Percentiles rank a stretch among this genome's conserved stretches.
phyloP scores from a whole-genome alignment of 306 rosid species.

The Malus sylvestris region DNA sequence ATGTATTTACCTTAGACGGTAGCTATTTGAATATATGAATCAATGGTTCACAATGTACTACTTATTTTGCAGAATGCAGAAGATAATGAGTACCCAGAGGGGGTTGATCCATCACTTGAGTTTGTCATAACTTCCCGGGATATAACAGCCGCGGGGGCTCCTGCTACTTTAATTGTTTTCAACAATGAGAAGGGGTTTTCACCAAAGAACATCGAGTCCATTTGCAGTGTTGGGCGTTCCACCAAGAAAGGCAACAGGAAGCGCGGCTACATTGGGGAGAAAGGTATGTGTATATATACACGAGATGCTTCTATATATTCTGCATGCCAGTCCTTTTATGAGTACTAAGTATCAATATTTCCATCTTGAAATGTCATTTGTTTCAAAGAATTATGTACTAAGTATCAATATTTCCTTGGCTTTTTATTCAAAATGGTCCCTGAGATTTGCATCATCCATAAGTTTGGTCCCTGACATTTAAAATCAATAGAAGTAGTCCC shows the following conservation, averaged over 20 bases:
- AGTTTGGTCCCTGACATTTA: too few species aligned
- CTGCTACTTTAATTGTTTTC: constrained; percentile 50
- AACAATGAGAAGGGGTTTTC: constrained; percentile 75
- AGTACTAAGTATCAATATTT: too few species aligned
- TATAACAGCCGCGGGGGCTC: constrained; percentile 59
- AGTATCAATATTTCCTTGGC: too few species aligned
- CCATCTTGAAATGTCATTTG: too few species aligned
- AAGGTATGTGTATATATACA: constrained; percentile 33
- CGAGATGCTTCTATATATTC: background rate
- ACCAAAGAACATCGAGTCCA: background rate
- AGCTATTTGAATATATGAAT: background rate
- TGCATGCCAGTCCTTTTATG: background rate
- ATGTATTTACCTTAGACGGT: background rate
- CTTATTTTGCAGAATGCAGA: constrained; percentile 56
- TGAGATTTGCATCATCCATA: too few species aligned
- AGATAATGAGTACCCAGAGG: constrained; percentile 54
- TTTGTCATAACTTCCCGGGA: constrained; percentile 59
- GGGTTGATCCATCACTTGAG: constrained; percentile 44
- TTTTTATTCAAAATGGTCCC: too few species aligned
- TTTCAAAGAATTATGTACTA: too few species aligned
- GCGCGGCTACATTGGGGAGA: constrained; percentile 72
- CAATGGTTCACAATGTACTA: background rate
- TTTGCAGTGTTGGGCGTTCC: too few species aligned
- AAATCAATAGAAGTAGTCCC: too few species aligned
- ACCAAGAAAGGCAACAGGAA: constrained; percentile 56